Base-by-base conservation (phyloP, 208 protist genomes). In the Trichomonas tenax region DNA sequence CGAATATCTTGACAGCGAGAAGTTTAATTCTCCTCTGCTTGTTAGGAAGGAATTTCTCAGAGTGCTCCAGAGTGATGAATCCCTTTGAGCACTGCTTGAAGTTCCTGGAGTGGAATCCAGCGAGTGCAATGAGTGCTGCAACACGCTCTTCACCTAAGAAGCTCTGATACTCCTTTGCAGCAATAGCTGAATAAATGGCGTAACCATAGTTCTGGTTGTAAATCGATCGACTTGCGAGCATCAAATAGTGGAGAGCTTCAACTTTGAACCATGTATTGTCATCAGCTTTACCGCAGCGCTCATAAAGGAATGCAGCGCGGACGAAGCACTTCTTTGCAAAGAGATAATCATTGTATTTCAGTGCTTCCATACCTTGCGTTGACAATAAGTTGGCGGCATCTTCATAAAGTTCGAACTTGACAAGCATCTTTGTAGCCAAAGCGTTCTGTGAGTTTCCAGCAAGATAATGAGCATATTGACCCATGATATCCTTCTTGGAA, bases 301-400 rank as follows among this genome's bases (percentile, higher is more conserved):
- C 82, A 34, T 44, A n/a, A n/a, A 90, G 40, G 9, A 44, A 26
- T 21, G 82, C 82, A 38, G 36, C 3, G 9, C 10, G 10, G 48
- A 90, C 82, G n/a, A 38, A 90, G 31, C 82, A 90, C 41, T 90
- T 90, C 41, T 90, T 90, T 48, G 82, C 82, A 31, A 48, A 90
- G 6, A 90, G 17, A 31, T n/a, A 90, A 38, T 90, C 1, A 90
- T 6, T 90, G 14, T 86, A 34, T 90, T 90, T 90, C 0, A 90
- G n/a, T n/a, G 82, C 82, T 23, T 44, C 41, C 21, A 31, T 23
- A 10, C 40, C 82, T 90, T 90, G n/a, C n/a, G 34, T 48, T 2
- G 34, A 36, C 15, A 90, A 48, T 10, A 90, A 8, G 8, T 38
- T 4, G 11, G 82, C 82, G 15, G 82, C 82, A 11, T 90, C 82